Percentiles rank a stretch among this genome's conserved stretches.
phyloP scores from a whole-genome alignment of 2,329 filamentous ascomycete genomes.

The Pleomassaria siparia region DNA sequence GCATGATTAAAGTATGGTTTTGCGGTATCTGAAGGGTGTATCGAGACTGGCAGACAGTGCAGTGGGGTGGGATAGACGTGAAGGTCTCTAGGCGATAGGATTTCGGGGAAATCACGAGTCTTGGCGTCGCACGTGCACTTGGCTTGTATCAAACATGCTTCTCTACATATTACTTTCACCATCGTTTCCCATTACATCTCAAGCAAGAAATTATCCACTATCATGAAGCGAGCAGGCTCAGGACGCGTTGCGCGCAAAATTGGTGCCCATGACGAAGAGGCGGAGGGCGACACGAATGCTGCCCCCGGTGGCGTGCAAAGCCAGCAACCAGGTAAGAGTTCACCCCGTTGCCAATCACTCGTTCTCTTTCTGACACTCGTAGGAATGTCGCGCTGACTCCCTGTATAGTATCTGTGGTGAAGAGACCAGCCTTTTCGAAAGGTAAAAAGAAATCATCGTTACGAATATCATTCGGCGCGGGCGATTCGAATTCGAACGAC shows the following conservation, averaged over 20 bases:
- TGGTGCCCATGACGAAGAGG: slow-evolving; percentile 60
- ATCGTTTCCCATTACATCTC: not conserved
- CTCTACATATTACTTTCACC: not conserved
- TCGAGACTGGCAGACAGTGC: not conserved
- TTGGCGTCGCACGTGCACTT: slow-evolving; percentile 1
- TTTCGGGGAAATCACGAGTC: not conserved
- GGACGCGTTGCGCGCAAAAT: slow-evolving; percentile 76
- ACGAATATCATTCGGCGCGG: slow-evolving; percentile 74
- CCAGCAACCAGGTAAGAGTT: slow-evolving; percentile 45
- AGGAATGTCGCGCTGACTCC: slow-evolving; percentile 48
- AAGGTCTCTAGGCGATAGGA: not conserved
- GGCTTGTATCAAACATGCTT: not conserved
- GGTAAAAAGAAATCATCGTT: slow-evolving; percentile 71
- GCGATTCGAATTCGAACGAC: slow-evolving; percentile 55
- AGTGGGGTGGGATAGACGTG: not conserved
- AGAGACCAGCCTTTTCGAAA: slow-evolving; percentile 55
- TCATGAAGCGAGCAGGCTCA: slow-evolving; percentile 60
- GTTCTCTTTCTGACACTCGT: slow-evolving; percentile 33
- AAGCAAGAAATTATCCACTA: not conserved
- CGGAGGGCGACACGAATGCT: slow-evolving; percentile 29
- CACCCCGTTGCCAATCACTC: slow-evolving; percentile 20
- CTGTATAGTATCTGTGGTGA: slow-evolving; percentile 53
- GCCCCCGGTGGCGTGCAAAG: slow-evolving; percentile 34
- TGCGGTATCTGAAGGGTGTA: not conserved
- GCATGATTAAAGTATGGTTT: slow-evolving; percentile 64